Evolutionary conservation across 2,329 filamentous ascomycete genomes (phyloP).

Genomic region (Fusarium goolgardi): DNA sequence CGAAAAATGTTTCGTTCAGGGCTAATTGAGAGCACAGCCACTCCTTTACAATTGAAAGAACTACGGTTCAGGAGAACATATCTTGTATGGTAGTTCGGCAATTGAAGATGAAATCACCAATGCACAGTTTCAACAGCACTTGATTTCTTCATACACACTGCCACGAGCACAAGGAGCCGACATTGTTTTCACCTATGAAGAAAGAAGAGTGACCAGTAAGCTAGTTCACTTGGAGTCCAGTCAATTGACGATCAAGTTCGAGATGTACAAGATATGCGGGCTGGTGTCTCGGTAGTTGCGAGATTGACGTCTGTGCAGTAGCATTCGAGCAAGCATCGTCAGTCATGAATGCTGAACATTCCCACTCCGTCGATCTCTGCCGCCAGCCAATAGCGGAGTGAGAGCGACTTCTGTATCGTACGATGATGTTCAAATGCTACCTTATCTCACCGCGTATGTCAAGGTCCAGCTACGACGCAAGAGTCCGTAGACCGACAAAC

Average conservation of each 20-base stretch:
- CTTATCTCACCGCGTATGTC: neutral
- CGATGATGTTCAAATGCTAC: neutral
- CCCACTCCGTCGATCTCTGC: neutral
- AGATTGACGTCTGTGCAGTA: neutral
- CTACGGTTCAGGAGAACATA: neutral
- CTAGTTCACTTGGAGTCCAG: neutral
- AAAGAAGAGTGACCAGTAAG: neutral
- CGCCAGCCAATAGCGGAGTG: neutral
- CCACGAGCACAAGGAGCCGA: neutral
- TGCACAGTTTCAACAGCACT: neutral
- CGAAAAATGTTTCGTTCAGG: neutral
- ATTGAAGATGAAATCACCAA: neutral
- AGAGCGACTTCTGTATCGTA: neutral
- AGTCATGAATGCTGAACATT: neutral
- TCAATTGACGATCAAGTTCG: neutral
- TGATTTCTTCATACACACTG: neutral
- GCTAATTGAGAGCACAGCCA: neutral
- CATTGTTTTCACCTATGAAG: neutral
- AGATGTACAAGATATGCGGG: neutral
- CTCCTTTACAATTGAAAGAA: neutral
- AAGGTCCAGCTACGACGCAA: neutral
- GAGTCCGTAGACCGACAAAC: neutral
- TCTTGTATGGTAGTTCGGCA: neutral
- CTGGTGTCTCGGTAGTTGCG: conserved; percentile 3
- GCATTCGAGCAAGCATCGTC: neutral